Evolutionary conservation across 2,329 filamentous ascomycete genomes (phyloP).

Genomic region (Penicillium sp.): DNA sequence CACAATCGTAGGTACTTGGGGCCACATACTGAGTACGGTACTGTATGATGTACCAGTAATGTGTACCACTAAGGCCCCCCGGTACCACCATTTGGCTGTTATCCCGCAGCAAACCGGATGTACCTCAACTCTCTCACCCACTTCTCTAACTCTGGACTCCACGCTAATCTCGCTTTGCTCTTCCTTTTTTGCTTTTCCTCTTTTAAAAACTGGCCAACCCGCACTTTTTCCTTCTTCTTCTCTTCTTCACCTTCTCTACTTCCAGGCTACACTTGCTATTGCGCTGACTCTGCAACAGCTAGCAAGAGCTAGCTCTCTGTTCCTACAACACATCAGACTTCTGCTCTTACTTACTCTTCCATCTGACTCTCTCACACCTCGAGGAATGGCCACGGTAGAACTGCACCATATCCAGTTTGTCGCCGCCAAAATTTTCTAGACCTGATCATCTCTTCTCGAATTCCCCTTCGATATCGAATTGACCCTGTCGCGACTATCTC

Average conservation of each 20-base stretch:
- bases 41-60: no score
- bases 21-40: no score
- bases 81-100: neutral
- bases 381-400: constrained; percentile 5
- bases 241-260: neutral
- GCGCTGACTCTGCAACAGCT: no score
- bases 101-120: neutral
- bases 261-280: neutral
- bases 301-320: neutral
- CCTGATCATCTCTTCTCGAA: neutral
- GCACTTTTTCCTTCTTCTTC: neutral
- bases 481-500: neutral
- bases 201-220: constrained; percentile 2
- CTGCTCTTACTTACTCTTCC: neutral
- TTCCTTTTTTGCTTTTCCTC: neutral
- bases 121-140: no score
- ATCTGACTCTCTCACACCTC: neutral
- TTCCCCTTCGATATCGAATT: neutral
- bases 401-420: constrained; percentile 2
- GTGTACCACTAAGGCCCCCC: neutral
- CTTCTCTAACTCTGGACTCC: neutral
- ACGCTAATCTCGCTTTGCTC: neutral
- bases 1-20: no score
- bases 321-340: neutral
- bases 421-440: neutral